Evolutionary conservation across 805 yeast species (phyloP), one percentile per base, ranked within the genome.

Genomic region (Peterozyma xylosa): DNA sequence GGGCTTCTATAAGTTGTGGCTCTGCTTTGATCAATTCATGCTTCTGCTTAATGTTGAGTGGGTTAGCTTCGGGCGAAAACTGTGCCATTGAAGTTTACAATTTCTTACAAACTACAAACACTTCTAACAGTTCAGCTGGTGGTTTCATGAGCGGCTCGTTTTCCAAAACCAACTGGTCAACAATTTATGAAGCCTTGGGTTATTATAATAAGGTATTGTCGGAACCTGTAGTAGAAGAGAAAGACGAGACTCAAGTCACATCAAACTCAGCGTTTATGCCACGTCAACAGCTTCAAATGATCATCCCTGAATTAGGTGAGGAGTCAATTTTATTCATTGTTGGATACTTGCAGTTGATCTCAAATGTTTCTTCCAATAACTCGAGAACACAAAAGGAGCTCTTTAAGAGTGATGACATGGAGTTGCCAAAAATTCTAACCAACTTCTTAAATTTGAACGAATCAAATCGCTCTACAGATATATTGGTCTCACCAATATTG

Each of bases 1-100:
- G 98, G 98, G 95, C 95, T 0, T 70, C 93, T 2, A 79, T 78
- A 47, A 80, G 86, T 53, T 63, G 65, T 44, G 88, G 81, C 48
- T 87, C 87, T 13, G 82, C 91, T 9, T 67, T 88, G 40, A 86
- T 89, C 66, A 76, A 87, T 42, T 84, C 98, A 0, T 76, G 95
- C 0, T 88, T 82, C 54, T 79, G 90, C 50, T 70, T 87, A 45
- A 74, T 91, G 71, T 67, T 91, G 45, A 80, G 95, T 2, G 82
- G 93, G 5, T 67, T 91, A 35, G 71, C 93, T 0, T 69, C 73
- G 15, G 82, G 84, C n/a, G 65, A 71, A 2, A 70, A 70, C 17
- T 73, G 76, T 46, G 74, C 88, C 2, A 58, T 62, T 4, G 68
- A 74, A 42, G 71, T 73, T 0, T 78, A 70, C 53, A 74, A 69